Evolutionary conservation across 331 rosid genomes (phyloP).

Genomic region (Rosa hybrid): DNA sequence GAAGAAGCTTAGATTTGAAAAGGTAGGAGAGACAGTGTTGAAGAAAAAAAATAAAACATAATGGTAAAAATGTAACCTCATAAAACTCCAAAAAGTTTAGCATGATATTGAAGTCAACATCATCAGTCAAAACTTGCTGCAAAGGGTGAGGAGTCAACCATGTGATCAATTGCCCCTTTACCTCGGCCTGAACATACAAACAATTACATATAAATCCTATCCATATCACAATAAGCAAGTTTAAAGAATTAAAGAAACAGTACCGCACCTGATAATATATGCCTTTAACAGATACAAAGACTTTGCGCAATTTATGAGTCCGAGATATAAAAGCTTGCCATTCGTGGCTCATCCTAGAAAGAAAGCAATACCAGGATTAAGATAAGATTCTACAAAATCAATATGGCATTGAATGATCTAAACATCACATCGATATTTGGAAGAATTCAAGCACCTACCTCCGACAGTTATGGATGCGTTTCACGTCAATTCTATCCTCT

Average conservation of each 20-base stretch:
- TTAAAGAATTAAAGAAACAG: conserved; percentile 9
- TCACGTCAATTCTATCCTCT: conserved; percentile 70
- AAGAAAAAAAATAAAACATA: conserved; percentile 19
- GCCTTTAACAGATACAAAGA: conserved; percentile 84
- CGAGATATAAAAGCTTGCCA: conserved; percentile 64
- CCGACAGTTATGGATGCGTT: conserved; percentile 58
- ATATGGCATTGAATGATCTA: neutral
- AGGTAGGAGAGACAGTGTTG: neutral
- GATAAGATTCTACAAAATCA: neutral
- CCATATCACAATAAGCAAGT: neutral
- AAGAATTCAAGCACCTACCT: conserved; percentile 46
- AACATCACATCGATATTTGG: neutral
- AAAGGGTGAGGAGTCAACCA: conserved; percentile 93
- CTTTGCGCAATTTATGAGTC: conserved; percentile 47
- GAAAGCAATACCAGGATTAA: neutral
- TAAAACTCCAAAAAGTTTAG: conserved; percentile 74
- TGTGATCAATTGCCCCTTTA: conserved; percentile 72
- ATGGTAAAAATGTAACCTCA: conserved; percentile 48
- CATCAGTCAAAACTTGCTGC: conserved; percentile 83
- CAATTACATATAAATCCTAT: neutral
- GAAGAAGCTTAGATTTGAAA: neutral
- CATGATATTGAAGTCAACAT: conserved; percentile 73
- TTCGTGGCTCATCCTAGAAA: conserved; percentile 76
- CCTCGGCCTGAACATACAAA: conserved; percentile 57
- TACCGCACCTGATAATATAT: conserved; percentile 77